Conservation (phyloP, 2,329 filamentous ascomycete species). For the Aspergillus sp. region DNA sequence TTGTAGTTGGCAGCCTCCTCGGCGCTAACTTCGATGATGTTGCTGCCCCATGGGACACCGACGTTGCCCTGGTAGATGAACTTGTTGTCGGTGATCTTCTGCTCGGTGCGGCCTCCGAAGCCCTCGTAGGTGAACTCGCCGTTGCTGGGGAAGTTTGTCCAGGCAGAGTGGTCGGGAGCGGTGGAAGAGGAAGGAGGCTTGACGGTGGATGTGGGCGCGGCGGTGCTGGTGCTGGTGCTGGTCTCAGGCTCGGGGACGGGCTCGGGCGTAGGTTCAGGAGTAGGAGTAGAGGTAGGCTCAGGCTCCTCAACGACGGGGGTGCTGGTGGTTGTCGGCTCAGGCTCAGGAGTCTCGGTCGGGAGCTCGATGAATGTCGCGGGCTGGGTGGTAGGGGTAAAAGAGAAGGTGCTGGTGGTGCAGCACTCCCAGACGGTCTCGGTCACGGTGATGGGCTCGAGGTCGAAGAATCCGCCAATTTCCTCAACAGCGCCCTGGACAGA, state of each 20-base stretch:
- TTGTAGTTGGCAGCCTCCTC: slow-evolving; percentile 38
- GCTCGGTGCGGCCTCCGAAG: slow-evolving; percentile 38
- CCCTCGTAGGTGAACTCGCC: slow-evolving; percentile 28
- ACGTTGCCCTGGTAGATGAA: slow-evolving; percentile 41
- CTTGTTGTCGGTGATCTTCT: slow-evolving; percentile 22
- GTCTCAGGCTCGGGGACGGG: slow-evolving; percentile 4
- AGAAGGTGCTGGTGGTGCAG: slow-evolving; percentile 12
- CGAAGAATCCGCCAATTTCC: slow-evolving; percentile 18
- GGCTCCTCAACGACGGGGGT: neutral
- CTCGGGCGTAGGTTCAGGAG: neutral
- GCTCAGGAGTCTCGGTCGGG: slow-evolving; percentile 5
- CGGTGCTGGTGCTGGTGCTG: slow-evolving; percentile 5
- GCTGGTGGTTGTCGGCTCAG: slow-evolving; percentile 9
- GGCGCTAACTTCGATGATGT: slow-evolving; percentile 43
- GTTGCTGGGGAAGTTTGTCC: slow-evolving; percentile 29
- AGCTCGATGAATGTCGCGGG: slow-evolving; percentile 1
- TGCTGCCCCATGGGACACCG: slow-evolving; percentile 46
- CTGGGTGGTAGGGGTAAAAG: neutral
- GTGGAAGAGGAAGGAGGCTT: slow-evolving; percentile 1
- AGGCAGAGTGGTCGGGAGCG: slow-evolving; percentile 18
- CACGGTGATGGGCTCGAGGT: slow-evolving; percentile 27
- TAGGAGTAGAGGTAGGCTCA: slow-evolving; percentile 11
- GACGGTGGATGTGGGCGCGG: slow-evolving; percentile 2
- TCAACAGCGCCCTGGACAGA: slow-evolving; percentile 19
- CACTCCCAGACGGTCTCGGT: slow-evolving; percentile 17